Conservation (phyloP, 2,329 filamentous ascomycete genomes). For the Didymella segeticola region DNA sequence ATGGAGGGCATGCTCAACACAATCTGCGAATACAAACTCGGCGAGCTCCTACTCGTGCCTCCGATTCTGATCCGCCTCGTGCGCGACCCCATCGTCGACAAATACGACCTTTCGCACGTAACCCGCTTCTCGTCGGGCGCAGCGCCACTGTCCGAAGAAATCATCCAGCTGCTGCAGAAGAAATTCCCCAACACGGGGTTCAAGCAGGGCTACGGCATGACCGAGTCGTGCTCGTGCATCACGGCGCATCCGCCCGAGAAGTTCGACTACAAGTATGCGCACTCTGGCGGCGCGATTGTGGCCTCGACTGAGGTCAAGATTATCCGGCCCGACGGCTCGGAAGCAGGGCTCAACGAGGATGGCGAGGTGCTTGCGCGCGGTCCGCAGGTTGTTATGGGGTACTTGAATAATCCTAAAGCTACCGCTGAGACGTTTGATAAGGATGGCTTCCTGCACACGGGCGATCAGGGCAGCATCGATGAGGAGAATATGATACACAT, state of each 20-base stretch:
- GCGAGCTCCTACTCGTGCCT: conserved; percentile 60
- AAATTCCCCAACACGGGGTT: conserved; percentile 67
- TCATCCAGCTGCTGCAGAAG: conserved; percentile 62
- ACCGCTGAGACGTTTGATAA: conserved; percentile 55
- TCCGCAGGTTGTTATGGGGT: conserved; percentile 60
- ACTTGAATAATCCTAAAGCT: conserved; percentile 53
- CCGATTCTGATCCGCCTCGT: conserved; percentile 68
- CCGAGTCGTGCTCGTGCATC: conserved; percentile 69
- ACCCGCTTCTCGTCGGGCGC: conserved; percentile 66
- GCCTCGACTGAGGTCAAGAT: conserved; percentile 67
- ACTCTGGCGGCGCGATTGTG: conserved; percentile 63
- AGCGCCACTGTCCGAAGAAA: conserved; percentile 64
- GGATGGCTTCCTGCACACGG: conserved; percentile 65
- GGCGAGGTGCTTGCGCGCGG: conserved; percentile 60
- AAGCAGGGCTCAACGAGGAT: conserved; percentile 59
- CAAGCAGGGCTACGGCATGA: conserved; percentile 74
- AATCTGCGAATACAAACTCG: conserved; percentile 56
- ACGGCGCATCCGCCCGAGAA: conserved; percentile 65
- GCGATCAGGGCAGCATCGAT: conserved; percentile 63
- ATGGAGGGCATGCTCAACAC: conserved; percentile 58
- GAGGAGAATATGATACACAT: conserved; percentile 64
- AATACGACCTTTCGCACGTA: conserved; percentile 65
- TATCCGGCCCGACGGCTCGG: conserved; percentile 62
- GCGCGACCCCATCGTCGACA: conserved; percentile 60
- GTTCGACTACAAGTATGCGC: conserved; percentile 64